Conservation (phyloP, 2,329 filamentous ascomycete genomes). For the Myriosclerotinia duriaeana region DNA sequence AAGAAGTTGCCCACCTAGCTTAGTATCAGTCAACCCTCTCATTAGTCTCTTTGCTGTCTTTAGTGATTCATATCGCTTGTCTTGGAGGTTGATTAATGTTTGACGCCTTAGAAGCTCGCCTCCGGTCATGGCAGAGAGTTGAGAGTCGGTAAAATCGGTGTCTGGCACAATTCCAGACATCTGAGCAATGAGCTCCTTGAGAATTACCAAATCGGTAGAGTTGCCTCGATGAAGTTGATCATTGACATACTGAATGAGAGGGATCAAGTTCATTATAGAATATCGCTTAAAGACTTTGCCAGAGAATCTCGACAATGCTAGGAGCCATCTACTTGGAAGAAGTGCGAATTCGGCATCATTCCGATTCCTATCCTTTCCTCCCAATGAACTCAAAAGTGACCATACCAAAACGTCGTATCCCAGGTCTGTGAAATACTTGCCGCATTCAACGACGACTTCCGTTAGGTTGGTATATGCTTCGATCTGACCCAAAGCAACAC, state of each 20-base stretch:
- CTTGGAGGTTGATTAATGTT: conserved; percentile 75
- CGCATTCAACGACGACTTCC: conserved; percentile 90
- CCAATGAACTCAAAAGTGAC: conserved; percentile 77
- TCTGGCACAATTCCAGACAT: conserved; percentile 94
- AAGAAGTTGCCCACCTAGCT: conserved; percentile 78
- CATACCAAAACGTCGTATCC: conserved; percentile 93
- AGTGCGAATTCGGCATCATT: conserved; percentile 62
- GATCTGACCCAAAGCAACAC: conserved; percentile 83
- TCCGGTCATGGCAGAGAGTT: conserved; percentile 84
- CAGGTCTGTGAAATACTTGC: conserved; percentile 87
- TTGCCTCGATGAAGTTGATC: conserved; percentile 80
- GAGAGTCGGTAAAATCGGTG: conserved; percentile 82
- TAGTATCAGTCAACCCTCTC: conserved; percentile 72
- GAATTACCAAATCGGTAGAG: conserved; percentile 84
- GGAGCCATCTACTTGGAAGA: conserved; percentile 87
- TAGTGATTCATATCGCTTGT: conserved; percentile 74
- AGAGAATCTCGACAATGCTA: conserved; percentile 85
- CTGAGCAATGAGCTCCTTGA: conserved; percentile 84
- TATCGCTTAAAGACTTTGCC: conserved; percentile 89
- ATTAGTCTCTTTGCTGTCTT: conserved; percentile 78
- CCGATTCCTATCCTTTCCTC: conserved; percentile 61
- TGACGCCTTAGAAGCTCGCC: conserved; percentile 76
- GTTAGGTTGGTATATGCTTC: conserved; percentile 95
- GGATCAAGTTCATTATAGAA: conserved; percentile 75
- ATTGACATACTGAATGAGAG: conserved; percentile 86